Base-by-base conservation (phyloP, 148 eudicot genomes). In the Rhododendron kiyosumense region DNA sequence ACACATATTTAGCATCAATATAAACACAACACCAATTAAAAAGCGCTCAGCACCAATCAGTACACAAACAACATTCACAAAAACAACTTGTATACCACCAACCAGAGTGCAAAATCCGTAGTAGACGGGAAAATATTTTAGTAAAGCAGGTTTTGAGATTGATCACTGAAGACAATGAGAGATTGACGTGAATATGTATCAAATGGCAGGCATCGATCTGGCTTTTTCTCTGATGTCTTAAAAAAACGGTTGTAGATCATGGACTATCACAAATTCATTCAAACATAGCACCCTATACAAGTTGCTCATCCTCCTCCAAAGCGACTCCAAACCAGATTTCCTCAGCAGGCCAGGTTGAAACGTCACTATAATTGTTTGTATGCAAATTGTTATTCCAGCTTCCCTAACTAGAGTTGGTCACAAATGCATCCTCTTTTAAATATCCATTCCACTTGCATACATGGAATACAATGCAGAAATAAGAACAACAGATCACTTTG, bases 401-500 rank as follows among this genome's bases (percentile, higher is more conserved):
- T 81, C 46, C 46, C 69, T 32, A 36, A 81, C 24, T 32, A 81
- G 20, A 17, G 4, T 32, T 41, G 46, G 43, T 57, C 48, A 18
- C 28, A 34, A 57, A 57, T 43, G 22, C 28, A 32, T 22, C 51
- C 32, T 34, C 17, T 38, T 82, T 38, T 5, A 34, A 59, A 22
- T 24, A 36, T 13, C 45, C n/a, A 48, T n/a, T 41, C 38, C 24
- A 49, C 34, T 63, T 43, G 26, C 52, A 83, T 81, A 49, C 28
- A 85, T 46, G 84, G 52, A 81, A 59, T 48, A 28, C 36, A 86
- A 65, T 82, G 38, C 36, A 38, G 45, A n/a, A 43, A 65, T 82
- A 59, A 32, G 45, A 59, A 59, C 63, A 32, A 7, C 7, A 57
- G 51, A 57, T 82, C 13, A 63, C n/a, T n/a, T 41, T 63, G 24